Percentiles rank a stretch among this genome's conserved stretches.
phyloP scores from a whole-genome alignment of 176 grass and related monocot species.

The Eleusine indica region DNA sequence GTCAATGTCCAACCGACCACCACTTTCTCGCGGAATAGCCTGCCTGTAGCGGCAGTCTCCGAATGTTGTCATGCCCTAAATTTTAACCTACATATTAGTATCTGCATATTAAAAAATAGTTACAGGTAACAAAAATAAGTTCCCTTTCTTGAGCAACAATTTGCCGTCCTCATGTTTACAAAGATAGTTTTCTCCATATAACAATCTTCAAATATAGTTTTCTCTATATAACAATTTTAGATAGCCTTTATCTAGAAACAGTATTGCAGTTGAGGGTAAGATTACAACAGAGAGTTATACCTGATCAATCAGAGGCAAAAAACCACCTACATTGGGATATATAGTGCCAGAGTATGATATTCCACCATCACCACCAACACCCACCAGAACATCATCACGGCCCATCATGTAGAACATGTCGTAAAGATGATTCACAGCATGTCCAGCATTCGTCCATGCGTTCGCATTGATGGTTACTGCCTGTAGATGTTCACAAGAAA shows the following conservation, averaged over 20 bases:
- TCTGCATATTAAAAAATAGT: conserved; percentile 2
- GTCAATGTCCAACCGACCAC: conserved; percentile 69
- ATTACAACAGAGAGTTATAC: conserved; percentile 26
- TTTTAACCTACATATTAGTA: conserved; percentile 28
- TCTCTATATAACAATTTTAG: neutral
- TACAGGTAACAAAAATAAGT: neutral
- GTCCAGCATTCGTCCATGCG: conserved; percentile 70
- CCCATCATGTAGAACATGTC: conserved; percentile 94
- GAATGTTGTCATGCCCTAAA: conserved; percentile 68
- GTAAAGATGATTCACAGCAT: conserved; percentile 82
- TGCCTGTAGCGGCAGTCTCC: conserved; percentile 73
- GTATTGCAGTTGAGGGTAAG: neutral
- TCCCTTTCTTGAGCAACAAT: conserved; percentile 6
- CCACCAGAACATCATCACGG: conserved; percentile 73
- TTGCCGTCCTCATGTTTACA: neutral
- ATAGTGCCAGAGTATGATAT: conserved; percentile 71
- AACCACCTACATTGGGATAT: conserved; percentile 71
- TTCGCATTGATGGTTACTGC: conserved; percentile 70
- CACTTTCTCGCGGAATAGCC: conserved; percentile 63
- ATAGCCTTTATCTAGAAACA: neutral
- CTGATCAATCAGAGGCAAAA: conserved; percentile 78
- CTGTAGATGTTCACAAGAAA: conserved; percentile 31
- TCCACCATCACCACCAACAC: conserved; percentile 86
- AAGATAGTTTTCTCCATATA: neutral
- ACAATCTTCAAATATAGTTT: neutral